Percentiles rank a stretch among this genome's conserved stretches.
These are phyloP conservation scores for Apophysomyces elegans DNA, from an alignment of 371 early-diverging fungal species.

Conservation along the genomic window DNA sequence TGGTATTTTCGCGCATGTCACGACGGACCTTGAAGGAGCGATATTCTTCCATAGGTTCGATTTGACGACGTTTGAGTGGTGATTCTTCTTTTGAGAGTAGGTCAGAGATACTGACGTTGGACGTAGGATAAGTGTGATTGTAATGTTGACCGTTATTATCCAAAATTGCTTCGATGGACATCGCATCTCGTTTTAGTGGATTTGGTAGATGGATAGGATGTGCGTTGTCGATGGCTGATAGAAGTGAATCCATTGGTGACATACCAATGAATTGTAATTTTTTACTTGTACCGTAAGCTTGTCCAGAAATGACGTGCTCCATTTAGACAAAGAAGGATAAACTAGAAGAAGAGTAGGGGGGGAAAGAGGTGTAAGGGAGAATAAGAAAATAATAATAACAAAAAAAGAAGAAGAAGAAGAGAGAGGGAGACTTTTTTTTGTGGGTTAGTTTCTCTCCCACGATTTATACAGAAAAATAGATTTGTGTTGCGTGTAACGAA, in stretches of 20 bases:
- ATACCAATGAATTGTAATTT: conserved; percentile 30
- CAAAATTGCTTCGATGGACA: conserved; percentile 52
- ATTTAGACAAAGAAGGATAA: not conserved
- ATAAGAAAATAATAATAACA: conserved; percentile 14
- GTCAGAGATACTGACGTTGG: conserved; percentile 8
- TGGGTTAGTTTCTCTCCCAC: not conserved
- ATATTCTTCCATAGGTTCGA: not conserved
- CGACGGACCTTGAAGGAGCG: conserved; percentile 18
- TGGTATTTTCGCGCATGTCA: conserved; percentile 16
- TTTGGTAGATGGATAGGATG: conserved; percentile 36
- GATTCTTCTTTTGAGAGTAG: not conserved
- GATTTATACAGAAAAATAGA: conserved; percentile 12
- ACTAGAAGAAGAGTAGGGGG: not conserved
- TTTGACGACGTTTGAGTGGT: conserved; percentile 1
- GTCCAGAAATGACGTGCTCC: conserved; percentile 31
- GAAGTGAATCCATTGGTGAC: conserved; percentile 53
- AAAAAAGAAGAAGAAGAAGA: conserved; percentile 18
- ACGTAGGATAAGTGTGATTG: conserved; percentile 4
- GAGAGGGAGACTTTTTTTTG: not conserved
- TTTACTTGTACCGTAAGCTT: conserved; percentile 35
- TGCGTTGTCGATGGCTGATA: conserved; percentile 46
- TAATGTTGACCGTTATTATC: conserved; percentile 31
- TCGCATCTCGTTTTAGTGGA: conserved; percentile 29
- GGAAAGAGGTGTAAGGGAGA: not conserved
- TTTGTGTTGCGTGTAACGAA: conserved; percentile 31